These are phyloP conservation scores for Cornus florida DNA, from an alignment of 148 eudicot genomes.

Conservation along the genomic window DNA sequence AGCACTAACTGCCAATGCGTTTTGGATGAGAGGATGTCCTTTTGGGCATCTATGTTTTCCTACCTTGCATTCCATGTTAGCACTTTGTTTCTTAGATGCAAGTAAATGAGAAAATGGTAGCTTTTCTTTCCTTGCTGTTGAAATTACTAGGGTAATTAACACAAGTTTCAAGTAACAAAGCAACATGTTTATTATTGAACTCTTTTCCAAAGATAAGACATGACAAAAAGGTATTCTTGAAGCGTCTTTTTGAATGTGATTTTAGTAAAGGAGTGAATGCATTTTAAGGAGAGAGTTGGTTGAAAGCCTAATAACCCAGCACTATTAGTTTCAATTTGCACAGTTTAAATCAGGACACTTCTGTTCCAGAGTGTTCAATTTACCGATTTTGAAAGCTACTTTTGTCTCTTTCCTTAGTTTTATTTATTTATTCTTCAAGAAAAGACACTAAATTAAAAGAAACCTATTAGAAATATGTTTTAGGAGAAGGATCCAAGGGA, in stretches of 20 bases:
- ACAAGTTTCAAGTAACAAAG: neutral
- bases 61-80: neutral
- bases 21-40: neutral
- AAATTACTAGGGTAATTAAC: neutral
- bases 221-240: neutral
- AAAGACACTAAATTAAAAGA: too few species aligned
- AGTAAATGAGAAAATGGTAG: neutral
- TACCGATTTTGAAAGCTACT: too few species aligned
- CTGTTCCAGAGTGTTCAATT: too few species aligned
- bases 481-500: too few species aligned
- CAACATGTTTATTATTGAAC: too few species aligned
- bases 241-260: neutral
- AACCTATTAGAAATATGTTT: too few species aligned
- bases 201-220: neutral
- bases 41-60: neutral
- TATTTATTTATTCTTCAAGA: too few species aligned
- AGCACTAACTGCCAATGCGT: neutral
- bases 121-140: neutral
- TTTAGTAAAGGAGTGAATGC: neutral
- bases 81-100: neutral
- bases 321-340: neutral
- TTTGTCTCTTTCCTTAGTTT: too few species aligned
- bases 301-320: neutral
- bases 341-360: too few species aligned
- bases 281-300: neutral